phyloP scores from a whole-genome alignment of 2,329 filamentous ascomycete species.

The Lachnellula cervina region DNA sequence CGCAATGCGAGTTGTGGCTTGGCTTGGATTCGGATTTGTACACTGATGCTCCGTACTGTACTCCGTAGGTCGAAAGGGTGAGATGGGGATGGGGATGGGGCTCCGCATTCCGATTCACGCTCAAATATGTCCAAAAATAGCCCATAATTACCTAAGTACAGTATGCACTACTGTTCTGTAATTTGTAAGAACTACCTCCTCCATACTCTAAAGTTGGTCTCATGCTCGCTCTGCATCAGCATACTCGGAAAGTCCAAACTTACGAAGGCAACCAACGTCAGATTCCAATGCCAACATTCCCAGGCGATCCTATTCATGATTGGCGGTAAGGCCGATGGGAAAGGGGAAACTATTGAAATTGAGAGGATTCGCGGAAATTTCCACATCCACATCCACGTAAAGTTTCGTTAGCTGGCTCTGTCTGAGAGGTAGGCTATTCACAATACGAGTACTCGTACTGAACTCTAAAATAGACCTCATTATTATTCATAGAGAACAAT shows the following conservation, averaged over 20 bases:
- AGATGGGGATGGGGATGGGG: neutral
- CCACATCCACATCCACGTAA: conserved; percentile 4
- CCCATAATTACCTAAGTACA: too few relatives aligned
- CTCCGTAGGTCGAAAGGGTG: neutral
- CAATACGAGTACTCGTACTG: conserved; percentile 32
- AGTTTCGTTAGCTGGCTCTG: neutral
- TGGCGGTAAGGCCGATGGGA: neutral
- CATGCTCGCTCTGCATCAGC: too few relatives aligned
- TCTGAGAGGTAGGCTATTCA: neutral
- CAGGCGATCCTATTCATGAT: neutral
- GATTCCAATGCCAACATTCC: neutral
- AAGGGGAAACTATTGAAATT: neutral
- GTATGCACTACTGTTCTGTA: too few relatives aligned
- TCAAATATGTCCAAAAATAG: too few relatives aligned
- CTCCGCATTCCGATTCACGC: too few relatives aligned
- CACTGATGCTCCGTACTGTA: neutral
- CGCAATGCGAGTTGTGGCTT: neutral
- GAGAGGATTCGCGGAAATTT: neutral
- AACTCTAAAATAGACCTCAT: conserved; percentile 87
- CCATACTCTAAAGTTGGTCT: too few relatives aligned
- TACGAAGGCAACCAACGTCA: too few relatives aligned
- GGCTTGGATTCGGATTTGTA: neutral
- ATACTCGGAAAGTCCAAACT: too few relatives aligned
- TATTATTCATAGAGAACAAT: conserved; percentile 72
- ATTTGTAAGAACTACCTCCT: too few relatives aligned